Conservation (phyloP, 176 grass and related monocot species). For the Echinochloa phyllopogon region DNA sequence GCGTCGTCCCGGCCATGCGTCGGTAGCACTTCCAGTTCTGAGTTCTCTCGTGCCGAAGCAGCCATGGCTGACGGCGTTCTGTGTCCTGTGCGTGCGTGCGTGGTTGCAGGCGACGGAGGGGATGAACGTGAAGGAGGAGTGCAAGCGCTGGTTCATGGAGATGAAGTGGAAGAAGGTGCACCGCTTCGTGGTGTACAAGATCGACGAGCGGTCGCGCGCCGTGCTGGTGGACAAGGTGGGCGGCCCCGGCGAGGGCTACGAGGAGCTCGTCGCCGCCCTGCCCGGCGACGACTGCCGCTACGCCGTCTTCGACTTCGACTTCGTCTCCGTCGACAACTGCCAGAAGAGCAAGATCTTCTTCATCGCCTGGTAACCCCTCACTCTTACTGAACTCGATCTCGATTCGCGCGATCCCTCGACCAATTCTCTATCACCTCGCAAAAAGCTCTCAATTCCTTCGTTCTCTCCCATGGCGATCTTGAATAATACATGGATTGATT, state of each 20-base stretch:
- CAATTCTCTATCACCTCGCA: background rate
- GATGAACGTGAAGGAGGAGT: conserved; percentile 91
- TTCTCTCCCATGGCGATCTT: background rate
- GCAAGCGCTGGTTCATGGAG: conserved; percentile 87
- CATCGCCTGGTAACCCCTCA: conserved; percentile 68
- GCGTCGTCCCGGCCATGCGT: background rate
- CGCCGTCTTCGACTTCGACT: conserved; percentile 98
- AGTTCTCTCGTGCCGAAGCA: background rate
- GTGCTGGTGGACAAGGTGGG: conserved; percentile 92
- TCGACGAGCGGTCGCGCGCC: conserved; percentile 86
- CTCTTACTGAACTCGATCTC: background rate
- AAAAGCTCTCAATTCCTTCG: background rate
- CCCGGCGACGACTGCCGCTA: conserved; percentile 95
- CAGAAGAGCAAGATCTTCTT: conserved; percentile 99
- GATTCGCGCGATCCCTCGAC: background rate
- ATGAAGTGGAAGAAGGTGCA: conserved; percentile 97
- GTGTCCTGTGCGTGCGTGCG: background rate
- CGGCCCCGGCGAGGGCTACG: conserved; percentile 79
- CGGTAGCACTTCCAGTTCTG: background rate
- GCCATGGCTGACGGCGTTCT: background rate
- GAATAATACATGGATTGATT: background rate
- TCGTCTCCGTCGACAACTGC: conserved; percentile 94
- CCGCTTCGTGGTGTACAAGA: conserved; percentile 96
- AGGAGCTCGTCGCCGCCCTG: conserved; percentile 80
- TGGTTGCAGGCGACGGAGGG: conserved; percentile 78